Evolutionary conservation across 2,329 filamentous ascomycete species (phyloP), one percentile per base, ranked within the genome.

Genomic region (Colletotrichum kahawae): DNA sequence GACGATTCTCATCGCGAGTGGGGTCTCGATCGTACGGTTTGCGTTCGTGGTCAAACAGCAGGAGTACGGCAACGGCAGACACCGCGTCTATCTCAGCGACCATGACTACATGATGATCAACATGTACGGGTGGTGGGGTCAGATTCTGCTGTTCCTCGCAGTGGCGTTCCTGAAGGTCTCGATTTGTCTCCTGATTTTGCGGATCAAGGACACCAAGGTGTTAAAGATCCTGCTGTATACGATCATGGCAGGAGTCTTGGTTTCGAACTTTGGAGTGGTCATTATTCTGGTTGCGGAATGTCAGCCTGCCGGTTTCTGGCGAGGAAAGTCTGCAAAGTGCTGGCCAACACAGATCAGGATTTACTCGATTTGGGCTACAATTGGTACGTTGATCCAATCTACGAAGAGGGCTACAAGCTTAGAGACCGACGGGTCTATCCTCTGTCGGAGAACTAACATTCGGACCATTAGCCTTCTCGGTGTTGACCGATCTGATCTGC

Each of bases 121-220:
- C 75, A 83, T 83, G 78, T 79, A 82, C 6, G 82, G 82, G 0
- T 86, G 84, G 84, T 78, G 81, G 43, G 84, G 82, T 4, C 84
- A 87, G 77, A 79, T 86, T 13, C 77, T 85, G 13, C 80, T 87
- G 1, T 87, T 86, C 62, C 78, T 79, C 7, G 82, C 81, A 36
- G 82, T 86, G 31, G 83, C 82, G 34, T 74, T 87, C 0, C 79
- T 87, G 48, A 87, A 87, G 70, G 79, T 83, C 12, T 86, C 84
- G 2, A 86, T 87, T 33, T 81, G 83, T 72, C 75, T 87, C 7
- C 78, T 87, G 7, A 77, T 87, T 2, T 77, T 87, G 4, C 82
- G 85, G 9, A 85, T 87, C 78, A 85, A 86, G 73, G 80, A 83
- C 59, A 82, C 82, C 4, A 80, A 67, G 60, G 43, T 59, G 21